Percentiles rank a stretch among this genome's conserved stretches.
phyloP scores from a whole-genome alignment of 805 yeast species.

The Nakazawaea pomicola region DNA sequence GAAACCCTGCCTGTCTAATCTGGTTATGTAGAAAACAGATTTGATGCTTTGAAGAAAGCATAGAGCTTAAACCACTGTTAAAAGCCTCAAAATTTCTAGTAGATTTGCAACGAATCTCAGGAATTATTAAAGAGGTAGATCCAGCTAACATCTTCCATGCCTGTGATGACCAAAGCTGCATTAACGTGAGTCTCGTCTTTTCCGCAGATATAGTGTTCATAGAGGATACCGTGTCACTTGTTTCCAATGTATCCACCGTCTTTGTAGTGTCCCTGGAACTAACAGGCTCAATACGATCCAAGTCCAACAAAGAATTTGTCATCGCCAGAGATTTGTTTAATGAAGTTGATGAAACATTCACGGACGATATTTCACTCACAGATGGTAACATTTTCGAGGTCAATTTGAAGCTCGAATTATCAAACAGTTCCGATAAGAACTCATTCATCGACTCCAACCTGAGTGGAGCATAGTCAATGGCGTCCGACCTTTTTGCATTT shows the following conservation, averaged over 20 bases:
- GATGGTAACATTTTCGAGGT: neutral
- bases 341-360: neutral
- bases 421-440: constrained; percentile 3
- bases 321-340: neutral
- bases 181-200: neutral
- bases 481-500: constrained; percentile 4
- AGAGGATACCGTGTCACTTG: neutral
- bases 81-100: neutral
- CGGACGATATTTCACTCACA: neutral
- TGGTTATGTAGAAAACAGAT: constrained; percentile 10
- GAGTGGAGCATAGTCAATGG: constrained; percentile 11
- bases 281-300: neutral
- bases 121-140: constrained; percentile 3
- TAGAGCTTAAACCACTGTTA: neutral
- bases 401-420: neutral
- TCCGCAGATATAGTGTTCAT: neutral
- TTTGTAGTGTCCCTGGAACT: neutral
- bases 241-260: neutral
- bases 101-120: neutral
- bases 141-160: constrained; percentile 6
- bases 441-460: constrained; percentile 5
- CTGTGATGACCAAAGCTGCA: constrained; percentile 10
- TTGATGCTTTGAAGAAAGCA: neutral
- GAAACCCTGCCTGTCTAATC: neutral
- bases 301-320: neutral